These are phyloP conservation scores for Oryza meridionalis DNA, from an alignment of 176 grass and related monocot genomes.

Conservation along the genomic window DNA sequence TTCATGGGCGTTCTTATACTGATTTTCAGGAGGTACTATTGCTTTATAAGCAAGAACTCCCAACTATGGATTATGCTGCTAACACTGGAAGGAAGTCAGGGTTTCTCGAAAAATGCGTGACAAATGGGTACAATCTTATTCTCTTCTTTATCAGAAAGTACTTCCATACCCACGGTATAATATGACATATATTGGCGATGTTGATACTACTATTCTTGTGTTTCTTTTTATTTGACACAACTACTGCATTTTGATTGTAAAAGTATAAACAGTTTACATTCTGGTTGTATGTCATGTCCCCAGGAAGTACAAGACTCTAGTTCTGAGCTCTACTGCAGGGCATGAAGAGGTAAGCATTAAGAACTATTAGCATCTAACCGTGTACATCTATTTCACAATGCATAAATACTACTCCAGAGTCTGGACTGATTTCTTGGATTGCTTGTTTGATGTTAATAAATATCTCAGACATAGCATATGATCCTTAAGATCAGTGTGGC, in stretches of 20 bases:
- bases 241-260: not conserved
- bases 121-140: conserved; percentile 49
- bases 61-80: conserved; percentile 85
- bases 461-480: not conserved
- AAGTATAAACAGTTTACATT: not conserved
- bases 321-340: conserved; percentile 48
- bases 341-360: conserved; percentile 62
- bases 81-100: conserved; percentile 75
- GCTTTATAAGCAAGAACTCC: conserved; percentile 83
- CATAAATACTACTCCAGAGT: not conserved
- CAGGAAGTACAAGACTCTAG: conserved; percentile 84
- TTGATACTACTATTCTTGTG: not conserved
- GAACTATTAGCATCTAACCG: conserved; percentile 17
- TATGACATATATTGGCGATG: not conserved
- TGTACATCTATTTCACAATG: conserved; percentile 18
- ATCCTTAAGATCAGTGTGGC: not conserved
- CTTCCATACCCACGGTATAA: not conserved
- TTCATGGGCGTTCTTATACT: conserved; percentile 6
- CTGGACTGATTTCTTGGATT: not conserved
- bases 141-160: not conserved
- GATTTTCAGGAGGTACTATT: conserved; percentile 70
- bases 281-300: conserved; percentile 27
- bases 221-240: not conserved
- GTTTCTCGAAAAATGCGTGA: conserved; percentile 75
- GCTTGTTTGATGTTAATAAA: conserved; percentile 10